Evolutionary conservation across 257 asterid species (phyloP), one percentile per base, ranked within the genome.

Genomic region (Leonotis leonurus): DNA sequence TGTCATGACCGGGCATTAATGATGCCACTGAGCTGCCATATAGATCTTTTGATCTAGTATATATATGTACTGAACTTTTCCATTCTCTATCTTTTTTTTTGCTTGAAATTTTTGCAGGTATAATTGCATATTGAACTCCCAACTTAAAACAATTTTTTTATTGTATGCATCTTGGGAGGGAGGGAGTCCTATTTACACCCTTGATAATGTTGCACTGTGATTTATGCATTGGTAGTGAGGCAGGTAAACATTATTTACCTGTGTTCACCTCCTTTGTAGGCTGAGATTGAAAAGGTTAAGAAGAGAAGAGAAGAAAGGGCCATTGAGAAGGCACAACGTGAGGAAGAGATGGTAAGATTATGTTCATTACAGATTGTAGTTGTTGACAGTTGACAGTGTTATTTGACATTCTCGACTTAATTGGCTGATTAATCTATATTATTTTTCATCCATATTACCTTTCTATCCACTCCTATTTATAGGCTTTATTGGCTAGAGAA

Each of bases 291-390:
- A 73, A 91, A 88, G 64, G 96, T 83, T 29, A 91, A 88, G 74
- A 88, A 88, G 77, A 80, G 96, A 67, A 85, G 96, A 72, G 98
- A 91, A 75, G 96, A 91, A 69, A 81, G 98, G 67, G 98, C 96
- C 9, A 64, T 88, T 30, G 95, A 88, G 71, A 88, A 88, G 76
- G 96, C 98, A 14, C 98, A 84, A 46, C 95, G 81, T 24, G 96
- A 91, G 80, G 98, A 91, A 77, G 98, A 91, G 76, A 81, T 86
- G 96, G 95, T 86, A 78, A 0, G 66, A 61, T 70, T 39, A 65
- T 59, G 41, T 59, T 67, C 56, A 20, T 62, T 68, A 6, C 40
- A 20, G 29, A 12, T 43, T 49, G 64, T 49, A 24, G 22, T 2
- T 43, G 8, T 30, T 55, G n/a, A n/a, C n/a, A n/a, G 65, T 45